Percentiles rank a stretch among this genome's conserved stretches.
Evolutionary conservation across 2,329 filamentous ascomycete species (phyloP).

Genomic region (Metarhizium humberi): DNA sequence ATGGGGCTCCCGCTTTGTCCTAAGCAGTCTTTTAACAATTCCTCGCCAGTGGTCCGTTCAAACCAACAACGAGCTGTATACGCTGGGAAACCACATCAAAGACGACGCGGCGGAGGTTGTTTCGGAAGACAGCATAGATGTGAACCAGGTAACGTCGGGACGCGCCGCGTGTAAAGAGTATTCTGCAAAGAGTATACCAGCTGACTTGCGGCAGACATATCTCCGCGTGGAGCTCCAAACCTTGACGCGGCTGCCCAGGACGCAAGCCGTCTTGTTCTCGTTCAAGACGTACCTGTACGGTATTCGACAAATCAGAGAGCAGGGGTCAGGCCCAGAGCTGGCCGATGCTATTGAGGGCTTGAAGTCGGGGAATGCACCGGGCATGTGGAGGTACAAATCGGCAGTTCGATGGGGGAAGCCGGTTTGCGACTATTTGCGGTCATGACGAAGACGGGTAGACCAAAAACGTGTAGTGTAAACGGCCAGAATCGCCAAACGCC

Average conservation of each 20-base stretch:
- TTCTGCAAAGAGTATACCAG: fast-evolving
- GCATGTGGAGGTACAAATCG: slow-evolving; percentile 45
- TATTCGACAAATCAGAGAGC: slow-evolving; percentile 35
- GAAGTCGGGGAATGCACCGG: slow-evolving; percentile 38
- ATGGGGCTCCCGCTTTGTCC: background rate
- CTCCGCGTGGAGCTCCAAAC: slow-evolving; percentile 43
- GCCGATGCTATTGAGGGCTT: slow-evolving; percentile 46
- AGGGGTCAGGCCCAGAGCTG: slow-evolving; percentile 35
- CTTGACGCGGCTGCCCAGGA: slow-evolving; percentile 37
- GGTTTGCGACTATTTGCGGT: slow-evolving; percentile 36
- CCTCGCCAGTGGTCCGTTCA: slow-evolving; percentile 37
- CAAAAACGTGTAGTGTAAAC: no score
- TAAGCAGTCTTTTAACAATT: background rate
- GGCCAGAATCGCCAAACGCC: no score
- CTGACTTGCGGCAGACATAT: slow-evolving; percentile 18
- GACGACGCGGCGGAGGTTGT: slow-evolving; percentile 20
- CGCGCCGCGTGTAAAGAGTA: background rate
- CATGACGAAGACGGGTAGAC: slow-evolving; percentile 6
- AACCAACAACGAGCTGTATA: slow-evolving; percentile 32
- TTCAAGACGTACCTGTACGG: slow-evolving; percentile 48
- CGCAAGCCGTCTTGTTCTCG: slow-evolving; percentile 39
- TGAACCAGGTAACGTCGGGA: slow-evolving; percentile 21
- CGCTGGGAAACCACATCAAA: slow-evolving; percentile 26
- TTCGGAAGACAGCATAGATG: slow-evolving; percentile 27
- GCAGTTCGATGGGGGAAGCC: slow-evolving; percentile 36